phyloP scores from a whole-genome alignment of 805 yeast genomes.

The Sugiyamaella marilandica region DNA sequence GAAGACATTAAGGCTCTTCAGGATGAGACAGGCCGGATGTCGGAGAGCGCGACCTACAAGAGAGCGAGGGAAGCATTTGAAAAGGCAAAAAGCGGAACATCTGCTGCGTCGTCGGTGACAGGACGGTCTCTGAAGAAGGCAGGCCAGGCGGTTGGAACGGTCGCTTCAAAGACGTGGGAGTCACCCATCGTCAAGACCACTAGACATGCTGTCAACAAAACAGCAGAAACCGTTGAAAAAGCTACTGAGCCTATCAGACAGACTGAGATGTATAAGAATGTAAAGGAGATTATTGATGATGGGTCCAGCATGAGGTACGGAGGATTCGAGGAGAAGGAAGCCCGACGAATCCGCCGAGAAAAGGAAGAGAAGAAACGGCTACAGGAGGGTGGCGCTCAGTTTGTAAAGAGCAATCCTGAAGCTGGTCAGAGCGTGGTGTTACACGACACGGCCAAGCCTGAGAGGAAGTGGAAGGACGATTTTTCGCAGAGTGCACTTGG shows the following conservation, averaged over 20 bases:
- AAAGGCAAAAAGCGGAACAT: constrained; percentile 65
- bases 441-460: constrained; percentile 73
- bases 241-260: constrained; percentile 90
- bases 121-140: constrained; percentile 78
- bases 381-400: constrained; percentile 50
- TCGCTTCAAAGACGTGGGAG: constrained; percentile 92
- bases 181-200: constrained; percentile 87
- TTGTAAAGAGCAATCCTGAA: constrained; percentile 58
- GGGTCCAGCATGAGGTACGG: constrained; percentile 89
- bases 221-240: constrained; percentile 79
- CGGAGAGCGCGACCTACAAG: constrained; percentile 90
- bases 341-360: constrained; percentile 69
- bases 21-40: constrained; percentile 91
- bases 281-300: constrained; percentile 83
- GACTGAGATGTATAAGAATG: constrained; percentile 84
- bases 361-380: constrained; percentile 33
- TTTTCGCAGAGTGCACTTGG: constrained; percentile 68
- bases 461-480: constrained; percentile 63
- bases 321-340: constrained; percentile 81
- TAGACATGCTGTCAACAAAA: constrained; percentile 72
- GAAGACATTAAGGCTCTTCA: constrained; percentile 90
- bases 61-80: constrained; percentile 90
- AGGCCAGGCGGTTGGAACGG: constrained; percentile 89
- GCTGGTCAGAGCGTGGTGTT: constrained; percentile 81
- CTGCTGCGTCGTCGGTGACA: constrained; percentile 47